Percentiles rank a stretch among this genome's conserved stretches.
These are phyloP conservation scores for Tilletia caries DNA, from an alignment of 1,284 basidiomycete species.

Conservation along the genomic window DNA sequence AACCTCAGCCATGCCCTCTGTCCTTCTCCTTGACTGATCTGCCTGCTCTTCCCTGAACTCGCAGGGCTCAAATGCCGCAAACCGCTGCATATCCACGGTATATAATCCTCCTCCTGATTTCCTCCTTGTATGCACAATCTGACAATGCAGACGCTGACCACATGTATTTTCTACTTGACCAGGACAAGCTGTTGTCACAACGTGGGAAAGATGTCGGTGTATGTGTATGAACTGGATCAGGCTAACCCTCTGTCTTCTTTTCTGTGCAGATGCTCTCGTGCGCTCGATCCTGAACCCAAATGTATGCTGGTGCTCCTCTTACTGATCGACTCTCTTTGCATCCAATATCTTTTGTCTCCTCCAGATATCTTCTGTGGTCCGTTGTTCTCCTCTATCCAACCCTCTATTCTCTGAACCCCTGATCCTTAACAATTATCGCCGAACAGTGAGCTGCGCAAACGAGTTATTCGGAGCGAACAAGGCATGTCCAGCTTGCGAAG, in stretches of 20 bases:
- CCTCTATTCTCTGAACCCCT: no score
- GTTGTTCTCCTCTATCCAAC: not conserved
- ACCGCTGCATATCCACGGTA: not conserved
- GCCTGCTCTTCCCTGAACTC: not conserved
- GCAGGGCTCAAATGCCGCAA: constrained; percentile 9
- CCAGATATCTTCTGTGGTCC: constrained; percentile 30
- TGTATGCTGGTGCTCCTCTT: not conserved
- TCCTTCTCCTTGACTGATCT: not conserved
- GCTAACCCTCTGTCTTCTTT: constrained; percentile 24
- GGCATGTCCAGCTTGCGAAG: constrained; percentile 33
- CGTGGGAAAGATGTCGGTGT: no score
- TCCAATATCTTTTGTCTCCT: not conserved
- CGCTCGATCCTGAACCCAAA: not conserved
- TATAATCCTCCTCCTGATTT: no score
- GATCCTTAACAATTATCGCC: not conserved
- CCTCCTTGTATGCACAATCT: no score
- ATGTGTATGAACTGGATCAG: no score
- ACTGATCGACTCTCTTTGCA: not conserved
- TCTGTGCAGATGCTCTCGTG: not conserved
- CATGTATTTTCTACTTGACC: not conserved
- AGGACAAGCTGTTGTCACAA: constrained; percentile 30
- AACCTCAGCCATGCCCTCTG: not conserved
- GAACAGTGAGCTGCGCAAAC: constrained; percentile 27
- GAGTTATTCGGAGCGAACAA: constrained; percentile 26
- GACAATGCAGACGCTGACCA: not conserved